Conservation (phyloP, 2,329 filamentous ascomycete genomes). For the Xylariaceae sp. region DNA sequence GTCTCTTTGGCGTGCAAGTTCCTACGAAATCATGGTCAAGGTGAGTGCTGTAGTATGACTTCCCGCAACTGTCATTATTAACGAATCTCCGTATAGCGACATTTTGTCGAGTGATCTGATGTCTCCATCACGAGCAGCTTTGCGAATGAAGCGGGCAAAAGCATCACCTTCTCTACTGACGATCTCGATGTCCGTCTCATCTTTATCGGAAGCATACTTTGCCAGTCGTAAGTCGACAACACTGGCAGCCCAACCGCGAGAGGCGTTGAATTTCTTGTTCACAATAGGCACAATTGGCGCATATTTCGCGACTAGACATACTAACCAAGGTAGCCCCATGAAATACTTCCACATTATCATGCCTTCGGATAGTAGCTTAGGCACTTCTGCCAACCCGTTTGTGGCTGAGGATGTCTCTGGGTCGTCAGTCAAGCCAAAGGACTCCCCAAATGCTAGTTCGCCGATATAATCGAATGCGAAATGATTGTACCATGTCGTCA, state of each 20-base stretch:
- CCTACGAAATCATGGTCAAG: slow-evolving; percentile 14
- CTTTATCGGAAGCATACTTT: not conserved
- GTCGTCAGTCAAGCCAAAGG: slow-evolving; percentile 4
- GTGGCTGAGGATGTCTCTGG: not conserved
- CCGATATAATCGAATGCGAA: slow-evolving; percentile 17
- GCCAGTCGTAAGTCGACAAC: slow-evolving; percentile 7
- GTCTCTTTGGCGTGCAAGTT: slow-evolving; percentile 6
- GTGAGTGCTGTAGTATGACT: slow-evolving; percentile 11
- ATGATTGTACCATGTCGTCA: slow-evolving; percentile 12
- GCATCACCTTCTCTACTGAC: slow-evolving; percentile 1
- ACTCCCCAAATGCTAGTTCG: slow-evolving; percentile 7
- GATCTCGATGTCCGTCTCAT: not conserved
- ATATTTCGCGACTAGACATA: not conserved
- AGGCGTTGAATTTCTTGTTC: slow-evolving; percentile 6
- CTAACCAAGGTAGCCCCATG: slow-evolving; percentile 12
- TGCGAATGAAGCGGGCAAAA: slow-evolving; percentile 13
- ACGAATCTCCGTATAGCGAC: slow-evolving; percentile 16
- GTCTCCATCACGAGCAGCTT: slow-evolving; percentile 5
- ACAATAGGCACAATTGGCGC: slow-evolving; percentile 8
- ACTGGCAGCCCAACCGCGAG: slow-evolving; percentile 8
- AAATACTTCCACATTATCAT: slow-evolving; percentile 15
- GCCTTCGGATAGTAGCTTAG: not conserved
- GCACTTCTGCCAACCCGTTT: not conserved
- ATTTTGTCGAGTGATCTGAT: slow-evolving; percentile 6
- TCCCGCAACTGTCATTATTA: slow-evolving; percentile 11